Conservation (phyloP, 257 asterid genomes). For the Solanum commersonii region DNA sequence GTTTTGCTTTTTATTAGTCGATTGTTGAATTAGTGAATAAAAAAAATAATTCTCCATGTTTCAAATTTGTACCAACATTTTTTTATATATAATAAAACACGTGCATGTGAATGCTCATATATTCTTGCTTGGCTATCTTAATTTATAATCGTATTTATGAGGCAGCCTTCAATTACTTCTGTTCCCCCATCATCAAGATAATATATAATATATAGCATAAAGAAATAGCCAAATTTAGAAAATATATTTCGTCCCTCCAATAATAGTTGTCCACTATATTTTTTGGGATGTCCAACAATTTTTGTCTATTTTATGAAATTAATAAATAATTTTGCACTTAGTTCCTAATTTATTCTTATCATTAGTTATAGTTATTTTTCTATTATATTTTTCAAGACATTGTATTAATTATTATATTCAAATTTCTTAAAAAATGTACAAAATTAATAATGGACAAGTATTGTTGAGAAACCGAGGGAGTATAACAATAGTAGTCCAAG, state of each 20-base stretch:
- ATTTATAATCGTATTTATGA: background rate
- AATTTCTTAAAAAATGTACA: too few species aligned
- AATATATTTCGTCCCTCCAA: fast-evolving
- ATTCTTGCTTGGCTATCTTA: background rate
- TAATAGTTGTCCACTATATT: fast-evolving
- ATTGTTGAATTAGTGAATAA: background rate
- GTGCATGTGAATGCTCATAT: background rate
- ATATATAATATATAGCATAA: background rate
- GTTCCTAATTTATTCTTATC: background rate
- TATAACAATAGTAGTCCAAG: background rate
- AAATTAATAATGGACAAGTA: fast-evolving
- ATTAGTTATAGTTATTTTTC: too few species aligned
- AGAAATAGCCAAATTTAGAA: background rate
- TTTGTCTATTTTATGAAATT: too few species aligned
- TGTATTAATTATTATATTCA: too few species aligned
- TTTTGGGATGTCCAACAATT: fast-evolving
- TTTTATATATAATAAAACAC: background rate
- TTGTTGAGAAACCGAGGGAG: too few species aligned
- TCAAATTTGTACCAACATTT: background rate
- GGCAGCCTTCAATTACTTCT: background rate
- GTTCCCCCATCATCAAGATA: background rate
- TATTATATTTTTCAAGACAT: too few species aligned
- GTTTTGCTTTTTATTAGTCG: background rate
- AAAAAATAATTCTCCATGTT: background rate
- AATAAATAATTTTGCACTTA: too few species aligned